A percentile compares a stretch with the other conserved stretches of the same genome.
Evolutionary conservation across 139 green algal species (phyloP).

Genomic region (Chlorokybus atmophyticus): DNA sequence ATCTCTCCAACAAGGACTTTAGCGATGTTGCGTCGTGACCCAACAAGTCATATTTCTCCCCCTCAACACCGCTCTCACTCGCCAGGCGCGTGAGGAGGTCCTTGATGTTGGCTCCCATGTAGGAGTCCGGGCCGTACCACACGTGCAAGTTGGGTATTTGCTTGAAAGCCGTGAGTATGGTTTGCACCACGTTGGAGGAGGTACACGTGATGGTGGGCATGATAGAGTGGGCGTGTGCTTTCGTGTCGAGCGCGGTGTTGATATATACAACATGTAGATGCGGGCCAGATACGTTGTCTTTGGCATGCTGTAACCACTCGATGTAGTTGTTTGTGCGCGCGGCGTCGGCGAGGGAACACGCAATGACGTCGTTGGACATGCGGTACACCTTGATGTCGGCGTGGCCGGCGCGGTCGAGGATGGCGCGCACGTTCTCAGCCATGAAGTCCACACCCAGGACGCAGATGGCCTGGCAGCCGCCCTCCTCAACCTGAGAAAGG

Average conservation of each 20-base stretch:
- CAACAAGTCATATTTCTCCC: constrained; percentile 62
- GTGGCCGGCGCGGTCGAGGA: constrained; percentile 71
- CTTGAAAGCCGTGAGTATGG: constrained; percentile 55
- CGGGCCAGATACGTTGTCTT: constrained; percentile 37
- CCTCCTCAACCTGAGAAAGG: constrained; percentile 67
- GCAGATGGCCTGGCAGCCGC: constrained; percentile 66
- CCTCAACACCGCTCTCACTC: constrained; percentile 50
- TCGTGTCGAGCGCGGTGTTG: constrained; percentile 92
- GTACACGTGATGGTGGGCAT: constrained; percentile 98
- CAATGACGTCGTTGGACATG: constrained; percentile 68
- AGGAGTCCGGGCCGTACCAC: constrained; percentile 97
- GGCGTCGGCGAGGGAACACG: constrained; percentile 90
- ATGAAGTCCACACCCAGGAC: constrained; percentile 99
- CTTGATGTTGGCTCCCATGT: constrained; percentile 93
- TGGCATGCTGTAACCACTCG: constrained; percentile 51
- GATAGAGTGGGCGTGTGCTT: constrained; percentile 59
- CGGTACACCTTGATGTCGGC: constrained; percentile 69
- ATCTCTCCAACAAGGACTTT: constrained; percentile 52
- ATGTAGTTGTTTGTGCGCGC: constrained; percentile 64
- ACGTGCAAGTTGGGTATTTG: constrained; percentile 39
- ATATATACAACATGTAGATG: constrained; percentile 98
- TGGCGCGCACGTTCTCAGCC: constrained; percentile 92
- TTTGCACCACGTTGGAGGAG: constrained; percentile 95
- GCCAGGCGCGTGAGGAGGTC: constrained; percentile 68
- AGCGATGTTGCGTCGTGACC: constrained; percentile 31